Base-by-base conservation (phyloP, 2,329 filamentous ascomycete species). In the Atkinsonella hypoxylon region DNA sequence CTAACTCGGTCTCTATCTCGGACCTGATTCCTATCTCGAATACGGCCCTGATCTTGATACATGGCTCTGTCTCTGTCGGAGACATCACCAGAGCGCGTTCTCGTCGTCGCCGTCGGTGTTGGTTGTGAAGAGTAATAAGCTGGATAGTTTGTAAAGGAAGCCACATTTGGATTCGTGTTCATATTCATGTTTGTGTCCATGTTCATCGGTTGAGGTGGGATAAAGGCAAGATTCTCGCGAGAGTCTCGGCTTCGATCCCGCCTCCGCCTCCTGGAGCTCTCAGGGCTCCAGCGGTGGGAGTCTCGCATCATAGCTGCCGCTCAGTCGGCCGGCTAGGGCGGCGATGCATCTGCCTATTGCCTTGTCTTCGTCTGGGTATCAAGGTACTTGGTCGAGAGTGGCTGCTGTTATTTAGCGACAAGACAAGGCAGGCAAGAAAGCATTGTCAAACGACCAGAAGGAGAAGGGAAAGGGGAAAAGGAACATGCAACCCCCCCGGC, bases 231-330 rank as follows among this genome's bases (percentile, higher is more conserved):
- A 44, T 57, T 53, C 45, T 67, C 63, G 58, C 62, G 64, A 50
- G 62, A 58, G 52, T 59, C 61, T 58, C 62, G 61, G 58, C 62
- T 61, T 40, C 54, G 53, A 52, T 67, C 62, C 54, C 61, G 60
- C 58, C 61, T 63, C 69, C 75, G 74, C 63, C 76, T 73, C 62
- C 73, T 70, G 62, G 71, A 71, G 69, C 71, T 71, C 59, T 78
- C 76, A 51, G 73, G 74, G 67, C 76, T 79, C 69, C 76, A 73
- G 61, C 72, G 74, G 64, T 75, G 75, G 66, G 71, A 68, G 61
- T 74, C 71, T 69, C 72, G 70, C 74, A 77, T 74, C 74, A 75
- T 78, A 63, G 62, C 69, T 57, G 60, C 61, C 56, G 57, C 51
- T 59, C 55, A 51, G 51, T 55, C 56, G 55, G 55, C 56, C 56